Percentiles rank a stretch among this genome's conserved stretches.
Evolutionary conservation across 371 early-diverging fungal genomes (phyloP).

Genomic region (Gilbertella persicaria): DNA sequence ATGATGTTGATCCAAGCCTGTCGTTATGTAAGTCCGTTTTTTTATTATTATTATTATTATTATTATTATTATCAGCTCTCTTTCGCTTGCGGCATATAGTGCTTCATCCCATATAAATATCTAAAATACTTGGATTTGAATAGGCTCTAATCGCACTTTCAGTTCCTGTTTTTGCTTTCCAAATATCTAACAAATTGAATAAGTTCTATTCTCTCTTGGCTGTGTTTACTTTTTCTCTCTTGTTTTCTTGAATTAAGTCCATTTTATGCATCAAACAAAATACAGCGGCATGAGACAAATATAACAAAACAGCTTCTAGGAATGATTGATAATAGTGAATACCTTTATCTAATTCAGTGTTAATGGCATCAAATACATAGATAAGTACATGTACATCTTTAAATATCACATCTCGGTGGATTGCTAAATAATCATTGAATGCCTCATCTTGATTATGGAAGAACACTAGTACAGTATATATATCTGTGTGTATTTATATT

Average conservation of each 20-base stretch:
- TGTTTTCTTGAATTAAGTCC: conserved; percentile 85
- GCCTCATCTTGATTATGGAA: conserved; percentile 82
- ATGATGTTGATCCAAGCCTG: conserved; percentile 96
- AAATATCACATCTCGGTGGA: conserved; percentile 90
- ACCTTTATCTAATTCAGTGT: conserved; percentile 86
- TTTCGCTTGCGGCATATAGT: conserved; percentile 86
- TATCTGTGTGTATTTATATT: background rate
- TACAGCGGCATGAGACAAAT: conserved; percentile 86
- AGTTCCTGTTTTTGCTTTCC: conserved; percentile 70
- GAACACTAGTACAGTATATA: no score
- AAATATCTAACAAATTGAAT: conserved; percentile 53
- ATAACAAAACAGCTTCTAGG: conserved; percentile 78
- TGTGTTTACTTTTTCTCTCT: conserved; percentile 59
- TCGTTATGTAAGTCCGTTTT: background rate
- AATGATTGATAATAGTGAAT: conserved; percentile 88
- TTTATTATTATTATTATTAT: background rate
- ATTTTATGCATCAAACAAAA: conserved; percentile 96
- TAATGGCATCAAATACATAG: conserved; percentile 96
- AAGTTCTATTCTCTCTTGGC: no score
- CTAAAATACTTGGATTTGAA: conserved; percentile 75
- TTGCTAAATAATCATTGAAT: conserved; percentile 91
- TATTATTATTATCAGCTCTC: background rate
- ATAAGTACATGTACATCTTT: conserved; percentile 95
- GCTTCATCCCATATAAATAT: conserved; percentile 98
- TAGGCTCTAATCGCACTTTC: conserved; percentile 67